Base-by-base conservation (phyloP, 2,329 filamentous ascomycete species). In the Penicillium sp. region DNA sequence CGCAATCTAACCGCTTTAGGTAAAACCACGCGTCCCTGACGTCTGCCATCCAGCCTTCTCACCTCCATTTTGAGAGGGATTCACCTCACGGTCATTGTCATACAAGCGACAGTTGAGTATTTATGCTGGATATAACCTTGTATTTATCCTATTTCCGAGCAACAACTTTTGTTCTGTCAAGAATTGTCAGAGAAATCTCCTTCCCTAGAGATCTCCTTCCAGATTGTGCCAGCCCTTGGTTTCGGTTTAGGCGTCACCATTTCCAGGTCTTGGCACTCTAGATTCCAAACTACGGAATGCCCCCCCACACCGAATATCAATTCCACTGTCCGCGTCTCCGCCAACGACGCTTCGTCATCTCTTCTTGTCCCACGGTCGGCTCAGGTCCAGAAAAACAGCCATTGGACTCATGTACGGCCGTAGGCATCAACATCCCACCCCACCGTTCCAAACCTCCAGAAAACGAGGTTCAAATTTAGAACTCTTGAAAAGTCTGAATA, bases 221-320 rank as follows among this genome's bases (percentile, higher is more conserved):
- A 15, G 35, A 15, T 11, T 41, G 35, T 17, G 11, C 11, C 35
- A 41, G 35, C 11, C 35, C 15, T 13, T 41, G 35, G 35, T 41
- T 41, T 41, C 35, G 35, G 35, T n/a, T 44, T 63, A 63, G 61
- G 61, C 61, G 57, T 49, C 61, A 51, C 48, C 41, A 60, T 63
- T 63, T 35, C 41, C 47, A 17, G 9, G 11, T 35, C 61, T 63
- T 63, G 61, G 61, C 57, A 53, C 13, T 2, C 35, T 41, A 15
- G 38, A 26, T 17, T 38, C 48, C 35, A 41, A 15, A 41, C 35
- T 15, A 11, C 35, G 35, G 35, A 41, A 41, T 41, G 35, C 35
- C 5, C 26, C 31, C 35, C 35, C 35, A 41, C 35, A 41, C 35
- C 35, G 35, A 41, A 41, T 13, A 41, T 41, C 35, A 41, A 38